Percentiles rank a stretch among this genome's conserved stretches.
These are phyloP conservation scores for Vitis hybrid DNA, from an alignment of 177 flowering plant species.

Conservation along the genomic window DNA sequence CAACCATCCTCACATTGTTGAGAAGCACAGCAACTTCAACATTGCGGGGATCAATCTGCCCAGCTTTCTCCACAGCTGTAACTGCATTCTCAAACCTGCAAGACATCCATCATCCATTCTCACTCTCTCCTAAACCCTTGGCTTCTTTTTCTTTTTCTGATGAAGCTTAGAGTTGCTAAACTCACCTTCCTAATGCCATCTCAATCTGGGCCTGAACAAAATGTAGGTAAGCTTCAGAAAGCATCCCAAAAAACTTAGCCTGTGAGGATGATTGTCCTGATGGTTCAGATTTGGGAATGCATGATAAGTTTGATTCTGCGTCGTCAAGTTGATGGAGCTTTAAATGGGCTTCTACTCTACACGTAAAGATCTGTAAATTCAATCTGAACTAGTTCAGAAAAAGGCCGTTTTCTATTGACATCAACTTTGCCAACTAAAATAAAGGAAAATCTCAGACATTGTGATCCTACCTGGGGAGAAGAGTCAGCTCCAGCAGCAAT, in stretches of 20 bases:
- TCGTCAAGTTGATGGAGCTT: conserved; percentile 80
- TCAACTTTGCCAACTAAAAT: not conserved
- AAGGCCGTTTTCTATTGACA: not conserved
- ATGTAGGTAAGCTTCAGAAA: conserved; percentile 62
- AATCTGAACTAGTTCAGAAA: conserved; percentile 32
- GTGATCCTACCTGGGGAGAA: conserved; percentile 63
- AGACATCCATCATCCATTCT: conserved; percentile 45
- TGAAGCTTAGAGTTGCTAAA: conserved; percentile 17
- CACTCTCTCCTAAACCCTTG: conserved; percentile 27
- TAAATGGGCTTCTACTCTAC: conserved; percentile 81
- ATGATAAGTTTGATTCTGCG: conserved; percentile 48
- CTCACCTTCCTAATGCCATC: conserved; percentile 90
- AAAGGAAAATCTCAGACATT: not conserved
- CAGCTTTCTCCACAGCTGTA: conserved; percentile 72
- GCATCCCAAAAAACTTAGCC: conserved; percentile 66
- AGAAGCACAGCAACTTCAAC: conserved; percentile 55
- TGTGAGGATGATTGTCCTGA: conserved; percentile 31
- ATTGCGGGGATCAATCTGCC: conserved; percentile 60
- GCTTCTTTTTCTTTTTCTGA: not conserved
- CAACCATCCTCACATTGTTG: conserved; percentile 62
- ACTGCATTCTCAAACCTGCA: conserved; percentile 95
- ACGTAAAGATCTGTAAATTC: conserved; percentile 72
- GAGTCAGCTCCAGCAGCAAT: conserved; percentile 84
- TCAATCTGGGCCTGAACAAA: conserved; percentile 83
- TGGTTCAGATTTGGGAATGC: conserved; percentile 45